These are phyloP conservation scores for Kodamaea derodonti DNA, from an alignment of 1,139 yeast species.

Conservation along the genomic window DNA sequence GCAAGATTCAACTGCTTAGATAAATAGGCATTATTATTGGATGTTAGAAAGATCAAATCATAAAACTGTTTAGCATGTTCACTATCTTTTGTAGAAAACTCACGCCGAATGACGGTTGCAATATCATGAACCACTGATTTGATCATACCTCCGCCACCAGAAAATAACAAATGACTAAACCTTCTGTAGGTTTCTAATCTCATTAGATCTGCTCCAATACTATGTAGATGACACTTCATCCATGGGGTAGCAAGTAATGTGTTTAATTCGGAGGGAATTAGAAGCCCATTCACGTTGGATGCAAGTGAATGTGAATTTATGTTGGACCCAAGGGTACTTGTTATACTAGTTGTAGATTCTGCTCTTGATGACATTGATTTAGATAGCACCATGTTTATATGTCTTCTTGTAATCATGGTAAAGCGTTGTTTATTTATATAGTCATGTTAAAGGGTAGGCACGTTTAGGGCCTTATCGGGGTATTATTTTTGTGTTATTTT, in stretches of 20 bases:
- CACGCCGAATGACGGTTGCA: conserved; percentile 33
- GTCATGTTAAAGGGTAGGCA: background rate
- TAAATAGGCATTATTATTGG: conserved; percentile 3
- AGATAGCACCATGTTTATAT: conserved; percentile 1
- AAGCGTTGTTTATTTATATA: background rate
- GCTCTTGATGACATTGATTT: background rate
- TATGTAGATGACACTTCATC: conserved; percentile 32
- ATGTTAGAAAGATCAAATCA: conserved; percentile 15
- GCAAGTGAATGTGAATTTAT: background rate
- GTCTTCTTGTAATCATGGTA: background rate
- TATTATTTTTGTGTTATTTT: too few species aligned
- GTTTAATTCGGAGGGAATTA: conserved; percentile 13
- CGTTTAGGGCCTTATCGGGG: background rate
- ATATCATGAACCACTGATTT: conserved; percentile 36
- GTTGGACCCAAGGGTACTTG: background rate
- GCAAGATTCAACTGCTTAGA: conserved; percentile 1
- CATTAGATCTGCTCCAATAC: conserved; percentile 35
- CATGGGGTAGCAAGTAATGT: conserved; percentile 22
- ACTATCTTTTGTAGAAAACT: conserved; percentile 17
- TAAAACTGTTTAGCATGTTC: conserved; percentile 21
- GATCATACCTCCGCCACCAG: conserved; percentile 35
- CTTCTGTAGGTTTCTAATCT: conserved; percentile 34
- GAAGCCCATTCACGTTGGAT: conserved; percentile 2
- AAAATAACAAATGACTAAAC: conserved; percentile 26
- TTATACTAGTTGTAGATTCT: background rate